Evolutionary conservation across 164 flowering plant species (phyloP).

Genomic region (Platanus orientalis): DNA sequence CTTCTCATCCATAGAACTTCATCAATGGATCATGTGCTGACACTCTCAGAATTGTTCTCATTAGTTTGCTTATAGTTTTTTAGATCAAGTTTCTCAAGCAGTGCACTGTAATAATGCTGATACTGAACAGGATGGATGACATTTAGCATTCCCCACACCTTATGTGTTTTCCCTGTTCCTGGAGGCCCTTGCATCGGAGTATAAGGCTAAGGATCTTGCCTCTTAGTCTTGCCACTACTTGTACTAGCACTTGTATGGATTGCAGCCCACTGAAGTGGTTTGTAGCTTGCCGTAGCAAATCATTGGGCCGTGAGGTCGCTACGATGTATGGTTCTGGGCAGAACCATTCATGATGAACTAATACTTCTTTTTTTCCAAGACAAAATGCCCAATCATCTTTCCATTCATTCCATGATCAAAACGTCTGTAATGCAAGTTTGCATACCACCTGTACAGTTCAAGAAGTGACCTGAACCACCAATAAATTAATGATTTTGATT

Average conservation of each 20-base stretch:
- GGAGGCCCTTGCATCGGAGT: slow-evolving; percentile 99
- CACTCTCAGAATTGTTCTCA: slow-evolving; percentile 56
- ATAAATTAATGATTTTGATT: too few species aligned
- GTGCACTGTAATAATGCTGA: slow-evolving; percentile 84
- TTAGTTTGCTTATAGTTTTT: slow-evolving; percentile 77
- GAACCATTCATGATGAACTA: too few species aligned
- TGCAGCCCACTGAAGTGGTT: slow-evolving; percentile 99
- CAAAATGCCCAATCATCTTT: too few species aligned
- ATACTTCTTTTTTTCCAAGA: too few species aligned
- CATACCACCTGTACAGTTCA: too few species aligned
- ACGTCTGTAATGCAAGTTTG: too few species aligned
- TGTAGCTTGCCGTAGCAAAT: too few species aligned
- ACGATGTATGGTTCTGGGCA: too few species aligned
- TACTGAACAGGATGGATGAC: slow-evolving; percentile 96
- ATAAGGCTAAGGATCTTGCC: slow-evolving; percentile 99
- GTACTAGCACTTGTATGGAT: slow-evolving; percentile 99
- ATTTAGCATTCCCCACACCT: slow-evolving; percentile 99
- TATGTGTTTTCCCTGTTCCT: slow-evolving; percentile 98
- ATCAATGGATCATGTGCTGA: slow-evolving; percentile 72
- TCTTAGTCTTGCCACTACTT: slow-evolving; percentile 56
- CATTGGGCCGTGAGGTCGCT: too few species aligned
- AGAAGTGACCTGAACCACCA: too few species aligned
- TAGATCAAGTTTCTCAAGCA: slow-evolving; percentile 90
- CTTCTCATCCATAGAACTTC: slow-evolving; percentile 96
- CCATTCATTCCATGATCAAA: too few species aligned